Evolutionary conservation across 2,329 filamentous ascomycete genomes (phyloP), one percentile per base, ranked within the genome.

Genomic region (Colletotrichum lindemuthianum): DNA sequence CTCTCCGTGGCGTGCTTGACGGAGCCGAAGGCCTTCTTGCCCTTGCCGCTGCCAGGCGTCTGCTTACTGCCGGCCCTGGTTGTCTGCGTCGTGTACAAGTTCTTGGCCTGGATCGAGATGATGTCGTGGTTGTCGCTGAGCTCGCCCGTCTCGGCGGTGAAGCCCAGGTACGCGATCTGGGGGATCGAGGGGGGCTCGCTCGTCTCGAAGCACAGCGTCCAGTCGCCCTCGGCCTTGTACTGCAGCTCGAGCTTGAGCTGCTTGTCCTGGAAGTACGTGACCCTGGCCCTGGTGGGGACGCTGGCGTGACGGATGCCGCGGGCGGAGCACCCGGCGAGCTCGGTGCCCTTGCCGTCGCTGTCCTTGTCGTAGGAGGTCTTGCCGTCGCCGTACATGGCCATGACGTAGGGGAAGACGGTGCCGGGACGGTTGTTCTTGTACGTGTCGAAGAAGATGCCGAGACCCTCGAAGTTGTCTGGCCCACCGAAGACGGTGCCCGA

Each of bases 391-490:
- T 93, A 84, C 96, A 98, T 98, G 68, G 94, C 95, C 94, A 98
- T 97, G 73, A 99, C 91, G 75, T 97, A 97, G 54, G 96, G 96
- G 80, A 99, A 99, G 50, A 97, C 92, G 45, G 93, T 91, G 47
- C 96, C 96, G 0, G 96, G 95, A 12, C 96, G 89, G 82, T 97
- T 97, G 84, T 99, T 99, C 88, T 99, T 99, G 86, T 99, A 99
- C 48, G 96, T 99, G 77, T 99, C 96, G 81, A 99, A 88, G 82
- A 97, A 98, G 78, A 99, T 86, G 59, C 93, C 96, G 50, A 99
- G 86, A 5, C 96, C 96, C 77, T 99, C 95, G 72, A 98, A 99
- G 69, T 88, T 88, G 80, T 99, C 95, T 36, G 86, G 84, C 70
- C 90, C 90, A 54, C 96, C 96, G 78, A 99, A 99, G 41, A 99